Conservation (phyloP, 2,329 filamentous ascomycete genomes). For the Ramularia collo-cygni region DNA sequence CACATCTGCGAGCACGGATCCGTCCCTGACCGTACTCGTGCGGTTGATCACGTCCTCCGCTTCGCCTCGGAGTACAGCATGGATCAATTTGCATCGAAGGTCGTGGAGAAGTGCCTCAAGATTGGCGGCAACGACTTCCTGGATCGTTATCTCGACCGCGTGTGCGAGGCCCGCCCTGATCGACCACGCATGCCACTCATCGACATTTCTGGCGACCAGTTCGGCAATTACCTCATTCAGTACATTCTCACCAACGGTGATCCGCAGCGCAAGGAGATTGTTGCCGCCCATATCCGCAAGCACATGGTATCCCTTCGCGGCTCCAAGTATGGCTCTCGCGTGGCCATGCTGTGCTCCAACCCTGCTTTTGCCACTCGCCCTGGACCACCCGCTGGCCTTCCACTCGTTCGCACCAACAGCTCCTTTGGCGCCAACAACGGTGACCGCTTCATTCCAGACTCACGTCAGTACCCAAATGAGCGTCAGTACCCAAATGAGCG, state of each 20-base stretch:
- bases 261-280: slow-evolving; percentile 82
- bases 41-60: slow-evolving; percentile 89
- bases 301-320: slow-evolving; percentile 98
- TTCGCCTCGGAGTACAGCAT: slow-evolving; percentile 96
- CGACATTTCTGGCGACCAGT: slow-evolving; percentile 97
- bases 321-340: slow-evolving; percentile 96
- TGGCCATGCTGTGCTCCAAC: slow-evolving; percentile 98
- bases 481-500: too few species aligned
- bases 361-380: slow-evolving; percentile 82
- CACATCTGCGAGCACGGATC: slow-evolving; percentile 97
- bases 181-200: slow-evolving; percentile 94
- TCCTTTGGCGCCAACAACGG: slow-evolving; percentile 14
- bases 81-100: slow-evolving; percentile 98
- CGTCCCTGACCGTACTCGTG: slow-evolving; percentile 82
- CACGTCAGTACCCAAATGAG: slow-evolving; percentile 10
- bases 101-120: slow-evolving; percentile 98
- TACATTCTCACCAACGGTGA: slow-evolving; percentile 89
- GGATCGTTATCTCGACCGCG: slow-evolving; percentile 82
- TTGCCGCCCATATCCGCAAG: slow-evolving; percentile 89
- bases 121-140: slow-evolving; percentile 89
- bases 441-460: slow-evolving; percentile 18
- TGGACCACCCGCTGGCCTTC: slow-evolving; percentile 65
- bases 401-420: slow-evolving; percentile 16
- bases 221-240: slow-evolving; percentile 96
- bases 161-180: slow-evolving; percentile 84